Percentiles rank a stretch among this genome's conserved stretches.
Evolutionary conservation across 2,329 filamentous ascomycete genomes (phyloP).

Genomic region (Penicillium sp.): DNA sequence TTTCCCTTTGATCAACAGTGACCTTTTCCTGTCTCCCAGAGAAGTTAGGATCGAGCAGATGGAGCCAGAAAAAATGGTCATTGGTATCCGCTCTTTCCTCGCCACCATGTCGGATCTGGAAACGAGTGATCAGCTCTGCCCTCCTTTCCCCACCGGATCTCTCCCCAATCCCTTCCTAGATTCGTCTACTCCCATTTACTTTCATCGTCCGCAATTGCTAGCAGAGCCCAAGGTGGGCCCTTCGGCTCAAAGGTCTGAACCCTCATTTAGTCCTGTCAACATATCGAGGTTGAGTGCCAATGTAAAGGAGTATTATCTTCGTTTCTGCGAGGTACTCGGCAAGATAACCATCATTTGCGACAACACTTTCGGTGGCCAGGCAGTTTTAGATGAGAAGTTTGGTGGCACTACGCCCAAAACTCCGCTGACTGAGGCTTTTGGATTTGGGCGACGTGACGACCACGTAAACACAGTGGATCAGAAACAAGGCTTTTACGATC

Average conservation of each 20-base stretch:
- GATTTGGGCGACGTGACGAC: conserved; percentile 82
- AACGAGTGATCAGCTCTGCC: conserved; percentile 74
- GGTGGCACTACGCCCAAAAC: conserved; percentile 86
- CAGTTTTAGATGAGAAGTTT: conserved; percentile 93
- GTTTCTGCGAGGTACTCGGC: conserved; percentile 92
- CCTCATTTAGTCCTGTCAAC: conserved; percentile 57
- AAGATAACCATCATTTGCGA: conserved; percentile 97
- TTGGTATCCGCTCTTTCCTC: conserved; percentile 91
- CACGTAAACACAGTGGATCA: conserved; percentile 74
- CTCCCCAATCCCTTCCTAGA: conserved; percentile 43
- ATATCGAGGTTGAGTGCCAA: conserved; percentile 70
- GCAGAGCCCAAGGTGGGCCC: conserved; percentile 38
- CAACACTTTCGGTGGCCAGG: conserved; percentile 95
- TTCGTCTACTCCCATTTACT: conserved; percentile 38
- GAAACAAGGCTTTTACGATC: conserved; percentile 92
- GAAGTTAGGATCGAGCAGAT: conserved; percentile 88
- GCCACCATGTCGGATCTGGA: conserved; percentile 93
- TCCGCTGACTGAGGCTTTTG: conserved; percentile 91
- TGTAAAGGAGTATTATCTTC: conserved; percentile 81
- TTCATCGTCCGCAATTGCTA: conserved; percentile 43
- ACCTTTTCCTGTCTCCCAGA: conserved; percentile 76
- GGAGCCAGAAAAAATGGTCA: conserved; percentile 95
- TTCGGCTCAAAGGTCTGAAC: conserved; percentile 35
- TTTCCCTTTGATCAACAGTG: conserved; percentile 93
- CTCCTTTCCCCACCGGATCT: conserved; percentile 78